phyloP scores from a whole-genome alignment of 2,329 filamentous ascomycete genomes.

The Aspergillus chevalieri region DNA sequence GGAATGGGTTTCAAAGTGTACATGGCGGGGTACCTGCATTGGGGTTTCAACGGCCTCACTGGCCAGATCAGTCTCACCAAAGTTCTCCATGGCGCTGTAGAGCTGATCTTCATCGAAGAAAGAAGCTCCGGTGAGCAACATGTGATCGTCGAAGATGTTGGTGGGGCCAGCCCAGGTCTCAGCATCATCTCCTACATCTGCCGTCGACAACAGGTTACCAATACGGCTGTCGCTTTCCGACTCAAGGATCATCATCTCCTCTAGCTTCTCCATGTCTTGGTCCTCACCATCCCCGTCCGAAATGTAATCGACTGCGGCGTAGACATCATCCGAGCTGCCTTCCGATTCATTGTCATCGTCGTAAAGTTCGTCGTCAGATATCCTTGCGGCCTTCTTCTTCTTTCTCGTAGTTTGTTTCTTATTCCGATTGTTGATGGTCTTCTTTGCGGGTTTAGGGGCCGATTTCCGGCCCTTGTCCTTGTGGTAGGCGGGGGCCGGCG shows the following conservation, averaged over 20 bases:
- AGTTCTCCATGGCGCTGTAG: conserved; percentile 34
- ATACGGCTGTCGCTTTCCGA: conserved; percentile 32
- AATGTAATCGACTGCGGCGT: conserved; percentile 72
- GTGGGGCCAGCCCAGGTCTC: conserved; percentile 50
- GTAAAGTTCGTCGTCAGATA: conserved; percentile 28
- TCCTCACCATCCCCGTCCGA: conserved; percentile 76
- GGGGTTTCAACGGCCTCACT: conserved; percentile 38
- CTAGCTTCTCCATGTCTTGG: conserved; percentile 67
- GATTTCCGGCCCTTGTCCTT: conserved; percentile 32
- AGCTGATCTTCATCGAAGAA: conserved; percentile 41
- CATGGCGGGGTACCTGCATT: conserved; percentile 49
- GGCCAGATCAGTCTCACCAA: conserved; percentile 30
- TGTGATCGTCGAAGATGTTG: conserved; percentile 36
- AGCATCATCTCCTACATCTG: conserved; percentile 19
- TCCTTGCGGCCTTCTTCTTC: conserved; percentile 30
- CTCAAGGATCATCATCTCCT: conserved; percentile 66
- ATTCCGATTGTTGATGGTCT: conserved; percentile 7
- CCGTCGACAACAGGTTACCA: conserved; percentile 15
- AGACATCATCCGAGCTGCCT: conserved; percentile 59
- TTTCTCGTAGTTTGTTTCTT: conserved; percentile 18
- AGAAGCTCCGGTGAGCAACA: conserved; percentile 35
- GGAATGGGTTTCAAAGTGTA: conserved; percentile 62
- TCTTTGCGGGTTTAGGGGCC: conserved; percentile 31
- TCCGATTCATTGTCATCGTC: conserved; percentile 27
- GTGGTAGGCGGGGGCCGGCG: conserved; percentile 40